phyloP scores from a whole-genome alignment of 768 basidiomycete species.

The Tylopilus plumbeoviolaceoides region DNA sequence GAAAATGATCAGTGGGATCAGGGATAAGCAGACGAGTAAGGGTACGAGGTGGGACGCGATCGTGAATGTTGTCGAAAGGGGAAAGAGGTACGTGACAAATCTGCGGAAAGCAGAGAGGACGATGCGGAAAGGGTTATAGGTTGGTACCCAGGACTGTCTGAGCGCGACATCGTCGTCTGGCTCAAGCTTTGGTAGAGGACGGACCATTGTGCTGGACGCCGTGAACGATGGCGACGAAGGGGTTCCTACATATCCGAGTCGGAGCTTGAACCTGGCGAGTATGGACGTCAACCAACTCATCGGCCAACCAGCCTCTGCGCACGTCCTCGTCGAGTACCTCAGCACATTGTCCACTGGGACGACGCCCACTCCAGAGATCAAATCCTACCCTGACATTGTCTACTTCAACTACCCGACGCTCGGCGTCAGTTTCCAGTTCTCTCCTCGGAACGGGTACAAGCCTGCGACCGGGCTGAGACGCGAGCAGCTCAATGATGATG shows the following conservation, averaged over 20 bases:
- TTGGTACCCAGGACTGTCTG: not conserved
- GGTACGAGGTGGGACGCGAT: conserved; percentile 65
- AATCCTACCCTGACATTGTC: conserved; percentile 75
- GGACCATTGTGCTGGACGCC: conserved; percentile 18
- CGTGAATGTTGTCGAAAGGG: conserved; percentile 14
- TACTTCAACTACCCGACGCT: conserved; percentile 82
- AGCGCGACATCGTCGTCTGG: conserved; percentile 8
- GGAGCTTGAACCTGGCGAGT: conserved; percentile 17
- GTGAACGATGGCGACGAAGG: conserved; percentile 1
- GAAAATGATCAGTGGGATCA: conserved; percentile 59
- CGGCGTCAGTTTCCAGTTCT: conserved; percentile 79
- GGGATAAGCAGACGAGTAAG: conserved; percentile 51
- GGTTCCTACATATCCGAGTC: conserved; percentile 8
- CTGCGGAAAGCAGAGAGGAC: not conserved
- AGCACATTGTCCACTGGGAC: conserved; percentile 28
- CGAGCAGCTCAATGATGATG: conserved; percentile 46
- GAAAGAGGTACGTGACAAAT: conserved; percentile 9
- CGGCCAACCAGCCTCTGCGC: conserved; percentile 48
- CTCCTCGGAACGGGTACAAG: conserved; percentile 61
- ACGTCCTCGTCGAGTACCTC: conserved; percentile 42
- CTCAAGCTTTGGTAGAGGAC: conserved; percentile 19
- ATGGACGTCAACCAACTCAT: conserved; percentile 39
- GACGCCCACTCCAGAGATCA: conserved; percentile 52
- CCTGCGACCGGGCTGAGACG: conserved; percentile 43
- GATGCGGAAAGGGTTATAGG: not conserved